Conservation (phyloP, 2,329 filamentous ascomycete species). For the Paecilomyces variotii region DNA sequence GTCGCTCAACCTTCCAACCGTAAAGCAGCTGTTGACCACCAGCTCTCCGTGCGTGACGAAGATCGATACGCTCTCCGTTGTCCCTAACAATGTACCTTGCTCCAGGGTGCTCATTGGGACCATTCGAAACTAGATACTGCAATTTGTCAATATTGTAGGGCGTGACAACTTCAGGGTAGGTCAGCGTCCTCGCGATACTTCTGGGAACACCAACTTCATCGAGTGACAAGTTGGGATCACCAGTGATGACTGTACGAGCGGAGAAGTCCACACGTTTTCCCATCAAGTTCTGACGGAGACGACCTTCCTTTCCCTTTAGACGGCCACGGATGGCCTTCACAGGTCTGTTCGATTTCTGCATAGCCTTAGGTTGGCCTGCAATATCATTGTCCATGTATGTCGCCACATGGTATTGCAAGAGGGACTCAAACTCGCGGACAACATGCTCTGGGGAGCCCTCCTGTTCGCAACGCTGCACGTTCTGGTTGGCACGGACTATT, state of each 20-base stretch:
- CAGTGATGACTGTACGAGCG: slow-evolving; percentile 98
- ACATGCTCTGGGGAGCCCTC: slow-evolving; percentile 91
- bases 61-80: slow-evolving; percentile 87
- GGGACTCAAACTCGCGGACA: slow-evolving; percentile 77
- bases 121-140: slow-evolving; percentile 81
- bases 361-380: slow-evolving; percentile 83
- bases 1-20: slow-evolving; percentile 97
- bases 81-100: slow-evolving; percentile 94
- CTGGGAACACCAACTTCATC: slow-evolving; percentile 96
- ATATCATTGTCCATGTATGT: slow-evolving; percentile 99
- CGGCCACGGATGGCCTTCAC: slow-evolving; percentile 95
- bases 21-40: slow-evolving; percentile 77
- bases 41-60: slow-evolving; percentile 84
- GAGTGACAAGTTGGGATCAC: slow-evolving; percentile 90
- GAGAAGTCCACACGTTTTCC: slow-evolving; percentile 99
- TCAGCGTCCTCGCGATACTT: slow-evolving; percentile 85
- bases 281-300: slow-evolving; percentile 97
- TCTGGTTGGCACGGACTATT: slow-evolving; percentile 95
- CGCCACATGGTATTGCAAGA: slow-evolving; percentile 95
- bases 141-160: slow-evolving; percentile 95
- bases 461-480: slow-evolving; percentile 81
- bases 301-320: slow-evolving; percentile 97
- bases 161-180: slow-evolving; percentile 94
- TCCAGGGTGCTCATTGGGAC: slow-evolving; percentile 89
- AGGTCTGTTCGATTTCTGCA: slow-evolving; percentile 94